Evolutionary conservation across 257 asterid genomes (phyloP).

Genomic region (Nyctanthes arbortristis): DNA sequence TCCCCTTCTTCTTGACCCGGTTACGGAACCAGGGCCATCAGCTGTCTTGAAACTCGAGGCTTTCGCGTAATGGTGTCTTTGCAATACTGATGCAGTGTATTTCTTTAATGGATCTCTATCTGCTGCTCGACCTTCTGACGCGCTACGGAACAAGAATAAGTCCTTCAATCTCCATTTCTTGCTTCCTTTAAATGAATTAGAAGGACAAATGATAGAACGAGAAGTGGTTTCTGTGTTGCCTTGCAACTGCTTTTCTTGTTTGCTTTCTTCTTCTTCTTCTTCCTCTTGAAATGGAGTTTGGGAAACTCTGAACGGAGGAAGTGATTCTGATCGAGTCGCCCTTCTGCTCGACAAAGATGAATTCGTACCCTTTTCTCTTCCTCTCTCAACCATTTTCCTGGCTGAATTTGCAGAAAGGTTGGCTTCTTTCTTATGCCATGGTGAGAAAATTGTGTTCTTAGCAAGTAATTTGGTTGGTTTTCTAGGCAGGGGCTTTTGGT

Average conservation of each 20-base stretch:
- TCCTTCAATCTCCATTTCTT: conserved; percentile 51
- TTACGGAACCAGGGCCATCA: conserved; percentile 23
- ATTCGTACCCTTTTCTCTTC: neutral
- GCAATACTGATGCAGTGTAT: conserved; percentile 29
- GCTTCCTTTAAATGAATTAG: conserved; percentile 15
- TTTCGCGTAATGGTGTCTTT: neutral
- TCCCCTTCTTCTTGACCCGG: conserved; percentile 33
- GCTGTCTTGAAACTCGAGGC: conserved; percentile 25
- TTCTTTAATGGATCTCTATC: conserved; percentile 48
- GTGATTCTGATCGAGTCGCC: conserved; percentile 7
- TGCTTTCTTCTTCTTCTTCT: conserved; percentile 2
- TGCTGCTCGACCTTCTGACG: conserved; percentile 53
- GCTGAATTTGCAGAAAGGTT: neutral
- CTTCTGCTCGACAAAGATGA: neutral
- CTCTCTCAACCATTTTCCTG: neutral
- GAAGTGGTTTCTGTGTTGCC: conserved; percentile 1
- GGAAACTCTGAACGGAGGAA: neutral
- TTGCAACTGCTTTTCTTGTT: too few relatives aligned
- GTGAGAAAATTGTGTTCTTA: conserved; percentile 6
- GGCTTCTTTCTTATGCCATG: neutral
- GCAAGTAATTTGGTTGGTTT: neutral
- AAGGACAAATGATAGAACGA: neutral
- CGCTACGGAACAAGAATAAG: conserved; percentile 46
- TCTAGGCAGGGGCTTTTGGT: conserved; percentile 26
- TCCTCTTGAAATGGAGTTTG: neutral